A percentile compares a stretch with the other conserved stretches of the same genome.
phyloP scores from a whole-genome alignment of 306 rosid species.

The Cicer pinnatifidum region DNA sequence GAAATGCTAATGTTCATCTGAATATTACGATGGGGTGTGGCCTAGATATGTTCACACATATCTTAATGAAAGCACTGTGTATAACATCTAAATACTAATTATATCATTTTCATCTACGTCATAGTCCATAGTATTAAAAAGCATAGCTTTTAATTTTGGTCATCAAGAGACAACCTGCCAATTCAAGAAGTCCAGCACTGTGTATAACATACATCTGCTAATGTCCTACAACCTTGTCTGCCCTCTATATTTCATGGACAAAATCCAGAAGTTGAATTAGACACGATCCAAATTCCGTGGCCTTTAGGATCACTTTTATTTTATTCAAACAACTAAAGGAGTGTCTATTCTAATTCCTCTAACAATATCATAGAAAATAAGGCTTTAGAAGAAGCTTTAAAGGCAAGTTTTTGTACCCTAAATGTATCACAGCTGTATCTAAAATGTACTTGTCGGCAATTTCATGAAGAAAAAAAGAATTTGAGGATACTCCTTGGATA shows the following conservation, averaged over 20 bases:
- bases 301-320: background rate
- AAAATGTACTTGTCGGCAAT: background rate
- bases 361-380: background rate
- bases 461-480: background rate
- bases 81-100: background rate
- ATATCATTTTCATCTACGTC: background rate
- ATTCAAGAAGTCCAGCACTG: slow-evolving; percentile 1
- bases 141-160: background rate
- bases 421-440: background rate
- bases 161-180: background rate
- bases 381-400: background rate
- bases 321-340: background rate
- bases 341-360: background rate
- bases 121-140: background rate
- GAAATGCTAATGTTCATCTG: background rate
- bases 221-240: background rate
- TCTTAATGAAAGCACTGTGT: background rate
- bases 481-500: background rate
- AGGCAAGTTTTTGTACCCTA: slow-evolving; percentile 6
- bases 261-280: background rate
- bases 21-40: too few species aligned
- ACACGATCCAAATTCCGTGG: background rate
- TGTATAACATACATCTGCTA: background rate
- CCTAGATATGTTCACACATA: background rate
- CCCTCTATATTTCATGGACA: background rate